Evolutionary conservation across 192 early-diverging fungal species (phyloP).

Genomic region (Funneliformis mosseae): DNA sequence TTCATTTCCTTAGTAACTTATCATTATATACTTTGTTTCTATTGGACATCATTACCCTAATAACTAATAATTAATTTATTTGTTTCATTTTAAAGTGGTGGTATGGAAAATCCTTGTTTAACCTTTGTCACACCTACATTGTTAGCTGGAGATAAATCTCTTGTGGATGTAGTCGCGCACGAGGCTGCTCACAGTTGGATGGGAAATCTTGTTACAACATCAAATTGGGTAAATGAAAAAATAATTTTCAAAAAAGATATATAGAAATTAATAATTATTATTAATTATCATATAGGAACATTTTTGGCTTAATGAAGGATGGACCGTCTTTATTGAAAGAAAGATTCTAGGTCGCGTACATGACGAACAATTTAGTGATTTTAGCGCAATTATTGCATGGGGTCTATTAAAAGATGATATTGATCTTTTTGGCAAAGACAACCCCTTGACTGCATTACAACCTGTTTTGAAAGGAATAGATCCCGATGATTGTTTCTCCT

Average conservation of each 20-base stretch:
- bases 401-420: conserved; percentile 74
- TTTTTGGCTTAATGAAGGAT: conserved; percentile 97
- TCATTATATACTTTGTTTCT: neutral
- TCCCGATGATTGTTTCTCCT: conserved; percentile 80
- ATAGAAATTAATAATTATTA: neutral
- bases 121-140: conserved; percentile 98
- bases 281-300: conserved; percentile 49
- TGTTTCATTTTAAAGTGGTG: conserved; percentile 48
- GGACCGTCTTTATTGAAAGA: conserved; percentile 91
- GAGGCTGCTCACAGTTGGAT: conserved; percentile 94
- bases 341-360: conserved; percentile 80
- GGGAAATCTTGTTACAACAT: conserved; percentile 83
- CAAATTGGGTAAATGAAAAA: conserved; percentile 69
- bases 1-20: conserved; percentile 74
- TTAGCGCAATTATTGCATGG: conserved; percentile 84
- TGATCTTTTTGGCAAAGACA: conserved; percentile 64
- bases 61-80: neutral
- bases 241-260: conserved; percentile 22
- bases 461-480: conserved; percentile 75
- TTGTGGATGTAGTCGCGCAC: conserved; percentile 95
- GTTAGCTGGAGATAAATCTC: conserved; percentile 89
- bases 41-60: too few species aligned
- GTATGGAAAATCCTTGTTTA: conserved; percentile 97
- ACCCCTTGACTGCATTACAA: conserved; percentile 69
- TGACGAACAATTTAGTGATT: conserved; percentile 78